These are phyloP conservation scores for Salix caprea DNA, from an alignment of 345 rosid genomes.

Conservation along the genomic window DNA sequence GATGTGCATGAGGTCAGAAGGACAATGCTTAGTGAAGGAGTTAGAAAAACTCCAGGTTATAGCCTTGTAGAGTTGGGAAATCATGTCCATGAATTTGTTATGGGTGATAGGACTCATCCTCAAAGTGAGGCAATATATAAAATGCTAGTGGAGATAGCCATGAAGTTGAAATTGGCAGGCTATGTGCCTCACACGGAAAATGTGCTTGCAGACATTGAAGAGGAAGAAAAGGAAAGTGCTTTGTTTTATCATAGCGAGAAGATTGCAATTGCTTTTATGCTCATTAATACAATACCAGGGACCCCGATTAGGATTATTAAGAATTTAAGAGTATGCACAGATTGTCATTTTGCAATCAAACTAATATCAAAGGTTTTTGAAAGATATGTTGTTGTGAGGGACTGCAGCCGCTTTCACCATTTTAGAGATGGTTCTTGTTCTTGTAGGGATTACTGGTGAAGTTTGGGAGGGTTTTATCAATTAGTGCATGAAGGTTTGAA, in stretches of 20 bases:
- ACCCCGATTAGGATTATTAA: slow-evolving; percentile 58
- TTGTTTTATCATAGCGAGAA: slow-evolving; percentile 78
- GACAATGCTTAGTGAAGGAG: slow-evolving; percentile 53
- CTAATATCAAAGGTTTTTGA: slow-evolving; percentile 60
- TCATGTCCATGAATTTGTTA: slow-evolving; percentile 56
- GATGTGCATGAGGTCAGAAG: slow-evolving; percentile 63
- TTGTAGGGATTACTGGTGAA: slow-evolving; percentile 35
- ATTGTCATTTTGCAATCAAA: slow-evolving; percentile 76
- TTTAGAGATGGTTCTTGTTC: slow-evolving; percentile 64
- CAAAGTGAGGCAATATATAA: slow-evolving; percentile 46
- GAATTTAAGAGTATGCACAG: slow-evolving; percentile 79
- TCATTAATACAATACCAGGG: slow-evolving; percentile 47
- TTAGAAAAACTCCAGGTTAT: slow-evolving; percentile 64
- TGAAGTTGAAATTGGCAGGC: slow-evolving; percentile 53
- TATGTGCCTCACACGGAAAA: slow-evolving; percentile 51
- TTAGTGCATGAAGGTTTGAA: background rate
- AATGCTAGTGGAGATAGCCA: slow-evolving; percentile 55
- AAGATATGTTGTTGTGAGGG: slow-evolving; percentile 70
- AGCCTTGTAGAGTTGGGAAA: slow-evolving; percentile 79
- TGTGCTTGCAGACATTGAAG: slow-evolving; percentile 68
- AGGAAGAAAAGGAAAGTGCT: slow-evolving; percentile 74
- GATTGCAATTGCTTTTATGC: slow-evolving; percentile 78
- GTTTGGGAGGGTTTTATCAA: background rate
- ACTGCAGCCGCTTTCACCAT: slow-evolving; percentile 82
- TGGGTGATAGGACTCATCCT: slow-evolving; percentile 62